Percentiles rank a stretch among this genome's conserved stretches.
These are phyloP conservation scores for Beauveria brongniartii DNA, from an alignment of 2,329 filamentous ascomycete species.

Conservation along the genomic window DNA sequence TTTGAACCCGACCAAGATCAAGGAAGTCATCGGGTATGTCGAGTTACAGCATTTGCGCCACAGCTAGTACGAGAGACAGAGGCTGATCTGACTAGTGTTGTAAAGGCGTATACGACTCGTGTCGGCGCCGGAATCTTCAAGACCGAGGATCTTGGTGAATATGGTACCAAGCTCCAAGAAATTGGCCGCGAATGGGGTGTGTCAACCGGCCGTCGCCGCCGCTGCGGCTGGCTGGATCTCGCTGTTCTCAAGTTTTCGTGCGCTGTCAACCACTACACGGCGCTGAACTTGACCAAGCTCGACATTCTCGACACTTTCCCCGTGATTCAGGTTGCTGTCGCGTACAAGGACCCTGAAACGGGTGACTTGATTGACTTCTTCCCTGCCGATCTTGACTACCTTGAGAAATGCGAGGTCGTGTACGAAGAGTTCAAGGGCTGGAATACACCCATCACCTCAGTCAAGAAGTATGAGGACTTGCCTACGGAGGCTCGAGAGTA, in stretches of 20 bases:
- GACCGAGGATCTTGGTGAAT: conserved; percentile 45
- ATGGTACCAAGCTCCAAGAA: conserved; percentile 39
- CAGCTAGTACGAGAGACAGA: not conserved
- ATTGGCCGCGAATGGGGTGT: conserved; percentile 35
- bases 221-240: conserved; percentile 56
- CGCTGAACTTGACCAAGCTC: conserved; percentile 48
- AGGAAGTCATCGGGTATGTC: conserved; percentile 43
- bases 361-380: conserved; percentile 38
- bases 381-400: conserved; percentile 51
- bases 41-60: not conserved
- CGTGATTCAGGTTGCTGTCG: conserved; percentile 65
- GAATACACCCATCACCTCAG: conserved; percentile 54
- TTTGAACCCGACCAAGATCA: conserved; percentile 52
- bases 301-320: conserved; percentile 62
- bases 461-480: conserved; percentile 53
- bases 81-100: not conserved
- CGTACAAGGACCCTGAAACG: conserved; percentile 44
- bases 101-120: conserved; percentile 41
- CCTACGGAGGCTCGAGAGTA: conserved; percentile 58
- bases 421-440: conserved; percentile 65
- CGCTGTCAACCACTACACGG: conserved; percentile 59
- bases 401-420: conserved; percentile 53
- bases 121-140: conserved; percentile 59
- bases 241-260: conserved; percentile 58
- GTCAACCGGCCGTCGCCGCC: conserved; percentile 51